Evolutionary conservation across 116 monocot genomes (phyloP), one percentile per base, ranked within the genome.

Genomic region (Trichopus zeylanicus): DNA sequence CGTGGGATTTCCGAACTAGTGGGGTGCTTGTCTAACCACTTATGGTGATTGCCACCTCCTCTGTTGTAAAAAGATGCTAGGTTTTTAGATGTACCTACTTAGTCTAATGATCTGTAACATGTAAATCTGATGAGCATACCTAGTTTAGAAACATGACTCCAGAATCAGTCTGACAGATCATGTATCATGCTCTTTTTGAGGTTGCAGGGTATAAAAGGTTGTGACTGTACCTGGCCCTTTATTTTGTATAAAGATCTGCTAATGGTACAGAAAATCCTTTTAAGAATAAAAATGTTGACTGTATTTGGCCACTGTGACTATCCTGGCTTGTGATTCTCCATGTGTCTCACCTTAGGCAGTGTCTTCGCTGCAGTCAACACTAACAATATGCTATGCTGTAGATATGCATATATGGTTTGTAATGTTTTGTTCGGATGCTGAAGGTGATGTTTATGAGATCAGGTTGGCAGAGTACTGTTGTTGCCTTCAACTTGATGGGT

Each of bases 31-130:
- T 54, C 25, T 2, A 28, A 12, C 26, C 24, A 1, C 11, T 7
- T 0, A 15, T 30, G 29, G 26, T 31, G 23, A 30, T 59, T 20
- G 37, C 26, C 24, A 21, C 57, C 57, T 39, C 18, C 28, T 48
- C 22, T 39, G 46, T 48, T 62, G 62, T 49, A 51, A 9, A 32
- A 62, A 48, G 49, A 29, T n/a, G n/a, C 30, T 62, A 28, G 47
- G 23, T 8, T 49, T 49, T 9, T 22, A 7, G 26, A 5, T 26
- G 26, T 13, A 26, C 13, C 27, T 5, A 29, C 22, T 37, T 60
- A 15, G 38, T 60, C 18, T 28, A 28, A 46, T 60, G 11, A 42
- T 42, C 42, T 42, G 42, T 16, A 42, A 42, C 42, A 42, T 42
- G 42, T 42, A 42, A n/a, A 42, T 13, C 42, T 42, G 42, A 42